Base-by-base conservation (phyloP, 108 stramenopile genomes). In the Cyclotella sp. region DNA sequence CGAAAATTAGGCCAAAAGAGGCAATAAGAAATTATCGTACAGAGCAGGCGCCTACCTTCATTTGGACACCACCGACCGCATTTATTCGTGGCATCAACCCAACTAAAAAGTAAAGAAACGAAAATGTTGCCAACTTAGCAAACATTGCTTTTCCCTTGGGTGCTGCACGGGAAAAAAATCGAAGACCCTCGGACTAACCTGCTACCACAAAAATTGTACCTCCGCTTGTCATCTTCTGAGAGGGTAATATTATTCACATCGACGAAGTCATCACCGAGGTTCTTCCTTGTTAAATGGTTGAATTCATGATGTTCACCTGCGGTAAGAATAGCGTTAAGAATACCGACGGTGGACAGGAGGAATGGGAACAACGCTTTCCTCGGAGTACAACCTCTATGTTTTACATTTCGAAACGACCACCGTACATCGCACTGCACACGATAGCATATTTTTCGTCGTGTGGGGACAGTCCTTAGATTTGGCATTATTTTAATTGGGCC, bases 21-120 rank as follows among this genome's bases (percentile, higher is more conserved):
- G 6, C 2, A 2, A 6, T 2, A 34, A 34, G 34, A 18, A 52
- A 3, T 1, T 58, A 13, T 7, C 3, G 24, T 1, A 14, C 3
- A 28, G 14, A 26, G 3, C 26, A 9, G 3, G 0, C 14, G 22
- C 44, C 27, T 46, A 65, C 63, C 63, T 21, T 65, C 44, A 29
- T 61, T 61, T 30, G 63, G 63, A 46, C 63, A 65, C 63, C 63
- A 65, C 14, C 10, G 28, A 11, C 63, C 63, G 14, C 63, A 65
- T 45, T 65, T 45, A 46, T 24, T 22, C 24, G 0, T 65, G 10
- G 63, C 63, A 46, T 65, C 63, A 27, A 26, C 57, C 57, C 24
- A 58, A 58, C 27, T 58, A 14, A 3, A 29, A 6, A 1, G 14
- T 14, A 58, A 5, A 26, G 22, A 58, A 58, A 26, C 2, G 22